phyloP scores from a whole-genome alignment of 208 protist species.

The Trypanosoma boissoni region DNA sequence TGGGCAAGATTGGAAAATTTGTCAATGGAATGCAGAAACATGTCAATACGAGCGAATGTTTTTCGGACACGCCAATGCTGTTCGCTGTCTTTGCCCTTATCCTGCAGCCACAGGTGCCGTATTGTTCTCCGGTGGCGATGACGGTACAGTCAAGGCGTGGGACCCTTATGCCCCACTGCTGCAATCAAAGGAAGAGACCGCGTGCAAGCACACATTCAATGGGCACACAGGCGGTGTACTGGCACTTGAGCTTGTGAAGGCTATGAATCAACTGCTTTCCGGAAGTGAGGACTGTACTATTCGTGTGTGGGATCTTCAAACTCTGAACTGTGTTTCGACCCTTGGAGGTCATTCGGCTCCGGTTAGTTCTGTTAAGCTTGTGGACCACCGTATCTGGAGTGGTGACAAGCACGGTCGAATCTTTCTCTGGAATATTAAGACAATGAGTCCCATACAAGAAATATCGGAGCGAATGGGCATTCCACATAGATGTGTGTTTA shows the following conservation, averaged over 20 bases:
- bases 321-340: slow-evolving; percentile 44
- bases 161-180: slow-evolving; percentile 46
- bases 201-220: slow-evolving; percentile 52
- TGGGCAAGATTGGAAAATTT: slow-evolving; percentile 75
- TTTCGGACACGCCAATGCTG: slow-evolving; percentile 59
- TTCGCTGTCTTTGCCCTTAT: slow-evolving; percentile 56
- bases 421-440: slow-evolving; percentile 80
- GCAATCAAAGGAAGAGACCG: slow-evolving; percentile 20
- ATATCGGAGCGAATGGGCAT: slow-evolving; percentile 39
- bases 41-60: slow-evolving; percentile 41
- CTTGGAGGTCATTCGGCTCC: slow-evolving; percentile 62
- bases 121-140: slow-evolving; percentile 81
- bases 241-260: slow-evolving; percentile 43
- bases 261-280: slow-evolving; percentile 78
- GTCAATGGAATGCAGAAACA: slow-evolving; percentile 46
- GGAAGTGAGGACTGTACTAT: slow-evolving; percentile 76
- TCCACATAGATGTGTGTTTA: slow-evolving; percentile 36
- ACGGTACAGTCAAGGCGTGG: slow-evolving; percentile 75
- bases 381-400: slow-evolving; percentile 79
- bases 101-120: slow-evolving; percentile 54
- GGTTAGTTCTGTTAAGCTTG: slow-evolving; percentile 42
- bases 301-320: slow-evolving; percentile 77
- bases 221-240: slow-evolving; percentile 49
- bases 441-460: slow-evolving; percentile 58
- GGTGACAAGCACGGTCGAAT: slow-evolving; percentile 81